Evolutionary conservation across 495 filamentous ascomycete species (phyloP), one percentile per base, ranked within the genome.

Genomic region (Penicillium paradoxum): DNA sequence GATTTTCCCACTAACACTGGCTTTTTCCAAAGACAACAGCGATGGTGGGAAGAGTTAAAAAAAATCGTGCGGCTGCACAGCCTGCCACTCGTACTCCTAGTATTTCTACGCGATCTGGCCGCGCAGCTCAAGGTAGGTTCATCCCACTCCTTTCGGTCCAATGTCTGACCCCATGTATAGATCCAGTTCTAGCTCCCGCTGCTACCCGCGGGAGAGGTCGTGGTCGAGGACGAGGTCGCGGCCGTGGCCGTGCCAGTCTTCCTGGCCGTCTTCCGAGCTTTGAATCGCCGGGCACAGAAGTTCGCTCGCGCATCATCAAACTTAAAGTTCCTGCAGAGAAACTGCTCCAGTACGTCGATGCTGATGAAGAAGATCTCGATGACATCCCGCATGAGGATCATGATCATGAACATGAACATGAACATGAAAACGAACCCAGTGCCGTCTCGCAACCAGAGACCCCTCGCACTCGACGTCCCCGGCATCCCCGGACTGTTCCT

Each of bases 11-110:
- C 24, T 40, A 24, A 51, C 38, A 34, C 53, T 56, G 45, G 42
- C 18, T 42, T 40, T 33, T 17, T 36, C 8, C 49, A 61, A 56
- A 64, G 56, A 58, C 47, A 49, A 62, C 54, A 55, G 56, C 57
- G 51, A 73, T 73, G 70, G 68, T 67, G 50, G 68, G 68, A 55
- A 48, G 55, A 59, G 6, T 37, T 37, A 51, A 52, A 46, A 60
- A 57, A 51, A 62, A 46, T 19, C 34, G 62, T 54, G 55, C 54
- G 44, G 53, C 54, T 24, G 42, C 51, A 19, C 42, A 54, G 44
- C 43, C 57, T 27, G 48, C 54, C 15, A 38, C 45, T 13, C 44
- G 48, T 21, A 57, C 47, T 33, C 43, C 60, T 30, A 64, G 48
- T 29, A 56, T 50, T 24, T 55, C 61, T n/a, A 64, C 61, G 45